A percentile compares a stretch with the other conserved stretches of the same genome.
Conservation (phyloP, 2,329 filamentous ascomycete species). For the Pseudovirgaria hyperparasitica region DNA sequence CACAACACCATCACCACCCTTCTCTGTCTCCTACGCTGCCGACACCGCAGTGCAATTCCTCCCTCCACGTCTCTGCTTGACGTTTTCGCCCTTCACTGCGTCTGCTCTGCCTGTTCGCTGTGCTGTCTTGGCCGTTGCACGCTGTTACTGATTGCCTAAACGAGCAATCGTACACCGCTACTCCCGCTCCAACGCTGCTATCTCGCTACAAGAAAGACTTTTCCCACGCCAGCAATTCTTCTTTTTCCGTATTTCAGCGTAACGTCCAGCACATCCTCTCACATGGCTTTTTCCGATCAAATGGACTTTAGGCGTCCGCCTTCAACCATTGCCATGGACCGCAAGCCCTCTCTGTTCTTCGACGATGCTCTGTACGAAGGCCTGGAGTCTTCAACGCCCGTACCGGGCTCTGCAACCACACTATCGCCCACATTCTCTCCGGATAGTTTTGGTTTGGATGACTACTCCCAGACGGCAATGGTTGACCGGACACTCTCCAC, state of each 20-base stretch:
- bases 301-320: constrained; percentile 26
- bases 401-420: too few species aligned
- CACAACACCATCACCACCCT: neutral
- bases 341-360: constrained; percentile 28
- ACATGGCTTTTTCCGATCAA: constrained; percentile 23
- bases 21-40: neutral
- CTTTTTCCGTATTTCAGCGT: neutral
- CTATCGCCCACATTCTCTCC: constrained; percentile 40
- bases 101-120: too few species aligned
- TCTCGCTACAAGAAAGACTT: constrained; percentile 22
- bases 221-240: constrained; percentile 1
- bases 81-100: too few species aligned
- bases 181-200: constrained; percentile 25
- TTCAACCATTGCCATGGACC: constrained; percentile 22
- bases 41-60: neutral
- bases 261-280: constrained; percentile 6
- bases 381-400: constrained; percentile 32
- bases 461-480: constrained; percentile 26
- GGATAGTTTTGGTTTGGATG: constrained; percentile 38
- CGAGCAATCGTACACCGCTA: constrained; percentile 25
- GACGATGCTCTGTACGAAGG: constrained; percentile 41
- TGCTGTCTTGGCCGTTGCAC: neutral
- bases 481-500: constrained; percentile 21
- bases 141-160: constrained; percentile 14
- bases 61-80: neutral